Evolutionary conservation across 495 filamentous ascomycete genomes (phyloP).

Genomic region (Lasiosphaeris hirsuta): DNA sequence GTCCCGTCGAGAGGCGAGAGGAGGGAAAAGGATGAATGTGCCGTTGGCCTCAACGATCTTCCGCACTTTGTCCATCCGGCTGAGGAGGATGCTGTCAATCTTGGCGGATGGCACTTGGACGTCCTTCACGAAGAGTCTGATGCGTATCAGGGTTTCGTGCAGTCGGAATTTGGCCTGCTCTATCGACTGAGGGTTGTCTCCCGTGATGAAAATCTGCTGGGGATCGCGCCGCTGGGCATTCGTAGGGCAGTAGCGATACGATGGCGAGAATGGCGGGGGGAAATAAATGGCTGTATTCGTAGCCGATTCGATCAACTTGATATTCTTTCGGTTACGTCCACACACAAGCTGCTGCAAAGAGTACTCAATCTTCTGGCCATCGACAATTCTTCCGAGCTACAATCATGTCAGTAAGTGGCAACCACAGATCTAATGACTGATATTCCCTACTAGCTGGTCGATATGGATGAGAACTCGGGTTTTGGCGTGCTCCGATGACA

Average conservation of each 20-base stretch:
- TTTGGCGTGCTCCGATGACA: slow-evolving; percentile 95
- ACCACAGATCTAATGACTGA: slow-evolving; percentile 15
- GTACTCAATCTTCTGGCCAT: slow-evolving; percentile 76
- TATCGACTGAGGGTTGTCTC: slow-evolving; percentile 75
- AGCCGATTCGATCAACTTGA: slow-evolving; percentile 91
- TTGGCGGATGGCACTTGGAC: slow-evolving; percentile 81
- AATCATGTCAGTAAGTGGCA: slow-evolving; percentile 20
- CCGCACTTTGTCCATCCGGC: slow-evolving; percentile 89
- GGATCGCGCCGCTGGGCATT: slow-evolving; percentile 75
- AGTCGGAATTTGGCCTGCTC: slow-evolving; percentile 83
- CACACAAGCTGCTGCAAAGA: slow-evolving; percentile 87
- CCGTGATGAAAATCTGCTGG: slow-evolving; percentile 91
- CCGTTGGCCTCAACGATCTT: slow-evolving; percentile 98
- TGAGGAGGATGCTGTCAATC: slow-evolving; percentile 87
- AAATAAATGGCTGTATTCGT: slow-evolving; percentile 98
- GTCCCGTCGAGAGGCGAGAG: slow-evolving; percentile 73
- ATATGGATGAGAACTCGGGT: slow-evolving; percentile 94
- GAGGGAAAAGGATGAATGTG: slow-evolving; percentile 85
- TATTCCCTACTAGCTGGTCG: slow-evolving; percentile 79
- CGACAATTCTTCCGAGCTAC: slow-evolving; percentile 81
- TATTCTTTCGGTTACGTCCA: slow-evolving; percentile 89
- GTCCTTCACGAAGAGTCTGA: slow-evolving; percentile 87
- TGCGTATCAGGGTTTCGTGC: slow-evolving; percentile 69
- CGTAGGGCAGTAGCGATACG: slow-evolving; percentile 82
- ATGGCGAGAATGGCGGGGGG: slow-evolving; percentile 83